A percentile compares a stretch with the other conserved stretches of the same genome.
Conservation (phyloP, 202 grass and related monocot species). For the Zoysia matrella region DNA sequence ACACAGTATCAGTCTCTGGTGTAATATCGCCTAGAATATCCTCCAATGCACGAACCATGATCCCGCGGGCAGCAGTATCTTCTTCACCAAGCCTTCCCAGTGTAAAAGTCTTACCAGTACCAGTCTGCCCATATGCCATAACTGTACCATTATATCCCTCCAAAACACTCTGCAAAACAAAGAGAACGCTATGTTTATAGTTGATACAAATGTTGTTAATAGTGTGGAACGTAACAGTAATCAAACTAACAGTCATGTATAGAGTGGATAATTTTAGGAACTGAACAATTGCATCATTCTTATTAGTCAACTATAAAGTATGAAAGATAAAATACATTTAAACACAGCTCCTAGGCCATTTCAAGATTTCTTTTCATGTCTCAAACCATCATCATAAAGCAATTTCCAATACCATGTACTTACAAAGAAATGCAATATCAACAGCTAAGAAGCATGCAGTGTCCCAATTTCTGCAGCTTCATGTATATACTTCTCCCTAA, state of each 20-base stretch:
- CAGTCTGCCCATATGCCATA: neutral
- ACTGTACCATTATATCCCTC: constrained; percentile 99
- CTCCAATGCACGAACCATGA: constrained; percentile 99
- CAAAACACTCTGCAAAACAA: constrained; percentile 84
- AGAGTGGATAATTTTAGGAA: constrained; percentile 15
- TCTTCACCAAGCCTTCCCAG: constrained; percentile 97
- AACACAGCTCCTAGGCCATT: neutral
- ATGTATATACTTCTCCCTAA: neutral
- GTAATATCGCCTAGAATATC: constrained; percentile 94
- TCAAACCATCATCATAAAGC: neutral
- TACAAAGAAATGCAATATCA: neutral
- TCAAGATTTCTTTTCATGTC: constrained; percentile 2
- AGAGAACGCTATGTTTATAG: constrained; percentile 22
- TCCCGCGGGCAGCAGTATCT: constrained; percentile 93
- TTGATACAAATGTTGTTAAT: constrained; percentile 13
- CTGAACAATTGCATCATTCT: neutral
- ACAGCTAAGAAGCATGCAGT: constrained; percentile 12
- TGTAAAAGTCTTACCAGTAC: constrained; percentile 99
- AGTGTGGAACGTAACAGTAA: constrained; percentile 23
- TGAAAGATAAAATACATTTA: neutral
- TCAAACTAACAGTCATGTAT: constrained; percentile 15
- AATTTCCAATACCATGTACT: constrained; percentile 27
- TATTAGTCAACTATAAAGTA: constrained; percentile 28
- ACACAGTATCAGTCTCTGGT: constrained; percentile 74
- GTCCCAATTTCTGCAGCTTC: neutral